Evolutionary conservation across 1,139 yeast genomes (phyloP).

Genomic region (Zygoascus hellenicus): DNA sequence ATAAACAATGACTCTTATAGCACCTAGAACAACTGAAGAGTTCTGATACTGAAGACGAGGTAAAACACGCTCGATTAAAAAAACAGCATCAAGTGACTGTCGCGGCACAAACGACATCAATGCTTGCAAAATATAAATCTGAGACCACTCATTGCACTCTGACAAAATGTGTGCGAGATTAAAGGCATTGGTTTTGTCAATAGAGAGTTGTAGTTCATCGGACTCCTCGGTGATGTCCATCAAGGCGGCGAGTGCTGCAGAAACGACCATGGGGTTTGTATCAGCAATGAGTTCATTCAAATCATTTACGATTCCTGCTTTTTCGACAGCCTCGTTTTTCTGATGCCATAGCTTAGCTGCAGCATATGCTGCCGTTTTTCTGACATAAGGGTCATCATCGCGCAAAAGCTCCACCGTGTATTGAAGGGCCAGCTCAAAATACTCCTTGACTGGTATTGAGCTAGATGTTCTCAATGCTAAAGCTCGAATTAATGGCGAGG

Average conservation of each 20-base stretch:
- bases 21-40: constrained; percentile 72
- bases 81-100: constrained; percentile 56
- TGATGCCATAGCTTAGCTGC: constrained; percentile 63
- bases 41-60: constrained; percentile 80
- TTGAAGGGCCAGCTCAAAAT: constrained; percentile 41
- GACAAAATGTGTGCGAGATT: constrained; percentile 46
- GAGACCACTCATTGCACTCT: constrained; percentile 76
- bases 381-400: constrained; percentile 55
- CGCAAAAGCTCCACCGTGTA: constrained; percentile 38
- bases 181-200: constrained; percentile 53
- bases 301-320: constrained; percentile 44
- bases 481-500: constrained; percentile 41
- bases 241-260: constrained; percentile 69
- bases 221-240: constrained; percentile 58
- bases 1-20: constrained; percentile 68
- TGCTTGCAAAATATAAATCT: constrained; percentile 61
- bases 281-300: constrained; percentile 58
- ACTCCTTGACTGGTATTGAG: constrained; percentile 52
- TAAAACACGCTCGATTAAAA: constrained; percentile 58
- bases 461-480: constrained; percentile 63
- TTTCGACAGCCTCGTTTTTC: constrained; percentile 45
- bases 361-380: constrained; percentile 65
- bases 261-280: constrained; percentile 53
- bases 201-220: constrained; percentile 44
- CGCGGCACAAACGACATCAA: constrained; percentile 70